Evolutionary conservation across 192 early-diverging fungal genomes (phyloP).

Genomic region (Coemansia sp.): DNA sequence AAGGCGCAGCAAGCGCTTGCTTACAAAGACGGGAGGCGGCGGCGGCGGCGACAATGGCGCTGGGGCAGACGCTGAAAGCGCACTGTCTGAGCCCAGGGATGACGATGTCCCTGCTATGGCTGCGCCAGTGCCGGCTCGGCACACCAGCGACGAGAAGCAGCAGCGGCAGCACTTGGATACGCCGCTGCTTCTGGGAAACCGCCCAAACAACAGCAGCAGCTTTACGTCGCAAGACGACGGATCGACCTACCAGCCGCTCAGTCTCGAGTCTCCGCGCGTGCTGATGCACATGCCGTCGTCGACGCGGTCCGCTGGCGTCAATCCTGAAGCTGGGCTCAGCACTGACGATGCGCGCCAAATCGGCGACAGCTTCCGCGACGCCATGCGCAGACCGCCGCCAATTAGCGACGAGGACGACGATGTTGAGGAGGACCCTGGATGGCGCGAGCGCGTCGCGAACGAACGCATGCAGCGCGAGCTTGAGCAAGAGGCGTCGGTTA

Average conservation of each 20-base stretch:
- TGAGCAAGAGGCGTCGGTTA: conserved; percentile 44
- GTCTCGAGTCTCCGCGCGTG: conserved; percentile 42
- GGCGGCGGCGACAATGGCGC: not conserved
- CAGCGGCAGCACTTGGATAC: conserved; percentile 32
- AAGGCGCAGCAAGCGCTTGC: conserved; percentile 30
- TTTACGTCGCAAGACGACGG: conserved; percentile 39
- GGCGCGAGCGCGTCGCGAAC: conserved; percentile 50
- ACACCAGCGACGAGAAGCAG: conserved; percentile 17
- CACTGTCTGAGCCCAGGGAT: not conserved
- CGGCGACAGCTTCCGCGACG: conserved; percentile 52
- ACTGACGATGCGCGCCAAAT: conserved; percentile 50
- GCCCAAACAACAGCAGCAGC: conserved; percentile 40
- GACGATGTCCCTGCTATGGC: conserved; percentile 3
- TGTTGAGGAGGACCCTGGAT: conserved; percentile 44
- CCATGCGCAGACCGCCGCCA: conserved; percentile 48
- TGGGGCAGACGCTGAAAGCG: conserved; percentile 10
- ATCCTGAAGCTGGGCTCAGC: conserved; percentile 14
- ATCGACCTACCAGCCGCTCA: conserved; percentile 37
- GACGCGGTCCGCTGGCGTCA: conserved; percentile 21
- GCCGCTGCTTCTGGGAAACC: conserved; percentile 35
- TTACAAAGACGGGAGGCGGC: conserved; percentile 10
- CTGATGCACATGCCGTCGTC: conserved; percentile 45
- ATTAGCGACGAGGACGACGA: conserved; percentile 35
- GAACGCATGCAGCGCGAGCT: conserved; percentile 55
- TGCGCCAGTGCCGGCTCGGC: conserved; percentile 6